phyloP scores from a whole-genome alignment of 352 stramenopile species.

The Pythium chondricola region DNA sequence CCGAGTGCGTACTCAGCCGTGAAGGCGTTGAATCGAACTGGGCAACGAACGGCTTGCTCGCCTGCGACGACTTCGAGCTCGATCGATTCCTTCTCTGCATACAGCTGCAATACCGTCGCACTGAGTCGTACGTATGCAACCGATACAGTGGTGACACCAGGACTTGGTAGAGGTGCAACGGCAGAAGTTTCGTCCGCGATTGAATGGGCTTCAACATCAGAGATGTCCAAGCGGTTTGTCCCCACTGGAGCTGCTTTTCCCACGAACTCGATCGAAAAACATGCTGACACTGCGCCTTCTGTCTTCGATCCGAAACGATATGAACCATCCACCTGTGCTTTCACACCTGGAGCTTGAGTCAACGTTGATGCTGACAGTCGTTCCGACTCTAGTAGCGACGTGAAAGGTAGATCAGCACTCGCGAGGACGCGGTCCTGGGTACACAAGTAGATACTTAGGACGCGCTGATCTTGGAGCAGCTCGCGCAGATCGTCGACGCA shows the following conservation, averaged over 20 bases:
- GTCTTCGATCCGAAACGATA: conserved; percentile 39
- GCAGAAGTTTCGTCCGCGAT: neutral
- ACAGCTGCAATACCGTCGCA: conserved; percentile 14
- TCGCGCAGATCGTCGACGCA: conserved; percentile 35
- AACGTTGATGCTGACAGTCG: too few species aligned
- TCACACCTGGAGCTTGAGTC: too few species aligned
- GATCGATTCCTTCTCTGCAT: conserved; percentile 30
- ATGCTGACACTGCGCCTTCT: conserved; percentile 5
- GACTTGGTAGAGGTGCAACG: neutral
- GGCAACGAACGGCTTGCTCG: conserved; percentile 10
- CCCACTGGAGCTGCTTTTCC: neutral
- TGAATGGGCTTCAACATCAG: too few species aligned
- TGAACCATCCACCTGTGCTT: conserved; percentile 21
- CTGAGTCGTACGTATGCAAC: conserved; percentile 32
- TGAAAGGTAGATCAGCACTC: conserved; percentile 48
- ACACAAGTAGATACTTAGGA: conserved; percentile 60
- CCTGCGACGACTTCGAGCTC: conserved; percentile 29
- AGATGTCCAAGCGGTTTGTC: too few species aligned
- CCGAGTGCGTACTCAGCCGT: conserved; percentile 34
- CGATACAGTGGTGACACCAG: neutral
- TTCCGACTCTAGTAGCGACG: conserved; percentile 18
- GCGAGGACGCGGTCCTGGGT: conserved; percentile 57
- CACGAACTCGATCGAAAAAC: conserved; percentile 11
- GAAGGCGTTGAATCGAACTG: conserved; percentile 30
- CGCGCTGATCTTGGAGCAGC: conserved; percentile 26